Percentiles rank a stretch among this genome's conserved stretches.
These are phyloP conservation scores for Citrus medica DNA, from an alignment of 345 rosid species.

Conservation along the genomic window DNA sequence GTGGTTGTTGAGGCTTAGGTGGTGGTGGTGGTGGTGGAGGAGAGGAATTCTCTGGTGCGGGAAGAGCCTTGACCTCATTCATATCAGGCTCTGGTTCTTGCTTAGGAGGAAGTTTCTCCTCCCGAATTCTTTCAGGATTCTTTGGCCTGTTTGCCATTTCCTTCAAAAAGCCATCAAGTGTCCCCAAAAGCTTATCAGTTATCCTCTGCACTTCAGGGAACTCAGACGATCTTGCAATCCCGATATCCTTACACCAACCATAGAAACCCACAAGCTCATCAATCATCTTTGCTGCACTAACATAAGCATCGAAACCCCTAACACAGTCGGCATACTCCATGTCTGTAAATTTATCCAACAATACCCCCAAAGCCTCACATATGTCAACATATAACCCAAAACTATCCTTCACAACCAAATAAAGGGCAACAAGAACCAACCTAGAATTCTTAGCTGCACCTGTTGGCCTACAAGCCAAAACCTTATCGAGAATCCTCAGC, in stretches of 20 bases:
- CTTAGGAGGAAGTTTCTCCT: slow-evolving; percentile 37
- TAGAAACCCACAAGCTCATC: slow-evolving; percentile 77
- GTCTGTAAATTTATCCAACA: slow-evolving; percentile 79
- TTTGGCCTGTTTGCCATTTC: slow-evolving; percentile 61
- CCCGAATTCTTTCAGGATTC: slow-evolving; percentile 57
- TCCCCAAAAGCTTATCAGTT: slow-evolving; percentile 69
- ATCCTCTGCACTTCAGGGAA: slow-evolving; percentile 91
- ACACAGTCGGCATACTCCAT: slow-evolving; percentile 84
- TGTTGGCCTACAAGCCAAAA: slow-evolving; percentile 69
- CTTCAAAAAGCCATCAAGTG: slow-evolving; percentile 80
- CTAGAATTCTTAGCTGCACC: slow-evolving; percentile 77
- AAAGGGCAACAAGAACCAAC: slow-evolving; percentile 66
- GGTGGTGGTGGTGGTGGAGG: slow-evolving; percentile 49
- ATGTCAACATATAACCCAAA: slow-evolving; percentile 74
- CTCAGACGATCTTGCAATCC: slow-evolving; percentile 85
- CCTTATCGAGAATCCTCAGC: slow-evolving; percentile 64
- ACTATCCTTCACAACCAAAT: slow-evolving; percentile 80
- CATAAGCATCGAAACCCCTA: slow-evolving; percentile 84
- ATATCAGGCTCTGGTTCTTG: slow-evolving; percentile 49
- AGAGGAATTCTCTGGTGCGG: slow-evolving; percentile 62
- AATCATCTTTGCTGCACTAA: slow-evolving; percentile 74
- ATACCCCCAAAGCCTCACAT: slow-evolving; percentile 72
- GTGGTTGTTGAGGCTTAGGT: slow-evolving; percentile 35
- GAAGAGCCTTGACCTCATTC: slow-evolving; percentile 82
- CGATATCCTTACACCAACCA: slow-evolving; percentile 82